Evolutionary conservation across 805 yeast species (phyloP).

Genomic region (Yamadazyma nakazawae): DNA sequence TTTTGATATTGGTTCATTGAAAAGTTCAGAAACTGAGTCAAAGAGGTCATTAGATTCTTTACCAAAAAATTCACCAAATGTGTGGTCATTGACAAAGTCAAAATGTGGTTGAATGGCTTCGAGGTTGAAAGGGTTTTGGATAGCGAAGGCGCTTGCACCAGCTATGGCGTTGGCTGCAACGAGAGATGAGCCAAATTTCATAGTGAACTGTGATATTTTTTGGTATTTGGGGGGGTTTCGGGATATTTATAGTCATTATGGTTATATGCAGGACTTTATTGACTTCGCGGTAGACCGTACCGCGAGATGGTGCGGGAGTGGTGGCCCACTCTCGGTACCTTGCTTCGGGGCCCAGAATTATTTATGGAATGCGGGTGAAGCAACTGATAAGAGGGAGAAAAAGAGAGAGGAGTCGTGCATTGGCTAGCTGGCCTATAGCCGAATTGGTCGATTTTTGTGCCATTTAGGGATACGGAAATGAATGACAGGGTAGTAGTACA

Average conservation of each 20-base stretch:
- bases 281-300: neutral
- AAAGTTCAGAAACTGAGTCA: conserved; percentile 47
- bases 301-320: neutral
- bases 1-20: conserved; percentile 49
- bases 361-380: neutral
- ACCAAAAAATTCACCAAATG: conserved; percentile 14
- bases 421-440: neutral
- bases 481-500: neutral
- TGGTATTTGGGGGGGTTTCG: neutral
- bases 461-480: neutral
- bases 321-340: neutral
- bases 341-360: neutral
- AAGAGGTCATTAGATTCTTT: conserved; percentile 27
- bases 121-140: conserved; percentile 16
- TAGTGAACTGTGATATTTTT: neutral
- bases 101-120: conserved; percentile 10
- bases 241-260: conserved; percentile 1
- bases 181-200: conserved; percentile 12
- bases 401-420: neutral
- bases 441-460: neutral
- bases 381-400: conserved; percentile 2
- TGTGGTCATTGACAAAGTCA: conserved; percentile 6
- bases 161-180: conserved; percentile 16
- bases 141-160: conserved; percentile 18
- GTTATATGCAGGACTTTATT: neutral